Evolutionary conservation across 768 basidiomycete species (phyloP).

Genomic region (Gymnopilus junonius): DNA sequence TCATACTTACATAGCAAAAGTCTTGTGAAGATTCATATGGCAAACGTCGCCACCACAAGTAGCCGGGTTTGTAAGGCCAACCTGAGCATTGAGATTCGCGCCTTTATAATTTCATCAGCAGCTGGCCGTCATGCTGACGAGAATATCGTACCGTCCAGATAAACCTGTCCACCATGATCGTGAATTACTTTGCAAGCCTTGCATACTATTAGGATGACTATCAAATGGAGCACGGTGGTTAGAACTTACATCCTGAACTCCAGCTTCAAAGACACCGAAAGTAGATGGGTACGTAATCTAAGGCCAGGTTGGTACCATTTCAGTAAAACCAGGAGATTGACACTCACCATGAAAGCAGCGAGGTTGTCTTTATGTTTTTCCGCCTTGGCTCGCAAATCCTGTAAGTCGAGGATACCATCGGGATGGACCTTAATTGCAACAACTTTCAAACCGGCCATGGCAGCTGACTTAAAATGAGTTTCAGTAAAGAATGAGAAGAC

Average conservation of each 20-base stretch:
- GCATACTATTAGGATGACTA: not conserved
- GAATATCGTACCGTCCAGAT: conserved; percentile 74
- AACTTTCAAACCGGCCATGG: conserved; percentile 97
- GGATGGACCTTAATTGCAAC: conserved; percentile 89
- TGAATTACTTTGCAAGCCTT: conserved; percentile 94
- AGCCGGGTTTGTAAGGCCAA: conserved; percentile 91
- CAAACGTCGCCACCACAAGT: conserved; percentile 98
- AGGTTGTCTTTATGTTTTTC: conserved; percentile 89
- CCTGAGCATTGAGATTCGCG: conserved; percentile 93
- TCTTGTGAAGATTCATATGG: conserved; percentile 98
- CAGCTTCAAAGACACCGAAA: conserved; percentile 96
- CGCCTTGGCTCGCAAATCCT: conserved; percentile 85
- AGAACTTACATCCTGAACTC: conserved; percentile 68
- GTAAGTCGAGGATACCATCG: conserved; percentile 90
- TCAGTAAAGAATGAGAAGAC: not conserved
- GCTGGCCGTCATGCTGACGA: not conserved
- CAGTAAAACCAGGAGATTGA: not conserved
- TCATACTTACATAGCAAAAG: conserved; percentile 83
- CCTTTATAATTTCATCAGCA: conserved; percentile 37
- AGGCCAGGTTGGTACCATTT: not conserved
- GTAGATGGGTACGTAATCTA: conserved; percentile 98
- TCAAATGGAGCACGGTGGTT: not conserved
- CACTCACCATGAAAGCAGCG: conserved; percentile 90
- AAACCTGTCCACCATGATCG: conserved; percentile 95
- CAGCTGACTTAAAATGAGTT: conserved; percentile 72